Evolutionary conservation across 2,329 filamentous ascomycete species (phyloP), one percentile per base, ranked within the genome.

Genomic region (Claviceps arundinis): DNA sequence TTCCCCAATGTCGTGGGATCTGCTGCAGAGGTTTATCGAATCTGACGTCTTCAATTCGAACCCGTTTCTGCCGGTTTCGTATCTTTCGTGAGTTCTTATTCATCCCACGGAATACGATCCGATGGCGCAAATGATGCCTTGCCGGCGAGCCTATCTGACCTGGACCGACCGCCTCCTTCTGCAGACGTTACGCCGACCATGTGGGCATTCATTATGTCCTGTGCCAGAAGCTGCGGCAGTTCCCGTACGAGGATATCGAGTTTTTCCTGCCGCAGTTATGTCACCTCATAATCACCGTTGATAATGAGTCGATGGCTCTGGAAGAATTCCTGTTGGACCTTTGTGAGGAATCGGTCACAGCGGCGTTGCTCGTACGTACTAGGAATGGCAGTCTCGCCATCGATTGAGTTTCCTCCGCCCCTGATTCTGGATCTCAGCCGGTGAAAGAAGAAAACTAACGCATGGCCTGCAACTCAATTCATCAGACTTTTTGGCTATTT

Each of bases 1-100:
- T 30, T 41, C 62, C 60, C 56, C 69, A 74, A 84, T 84, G 82
- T 85, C 82, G 74, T 91, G 87, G 87, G 85, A 90, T 75, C 77
- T 93, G 74, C 79, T 93, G 68, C 85, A 88, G 76, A 82, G 87
- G 71, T 90, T 91, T 80, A 82, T 93, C 75, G 87, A 91, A 78
- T 89, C 85, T 74, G 87, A 93, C 76, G 86, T 93, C 75, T 93
- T 93, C 78, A 91, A 90, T 75, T 84, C 87, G 72, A 85, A 91
- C 71, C 87, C 88, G 57, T 91, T 89, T 69, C 82, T 93, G 69
- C 85, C 87, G 56, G 87, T 93, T 66, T 88, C 87, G 59, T 93
- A 93, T 71, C 81, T 93, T 64, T 87, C 87, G 87, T 91, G 75
- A 79, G 84, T 75, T 55, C 56, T 50, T 2, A 19, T n/a, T 30